Percentiles rank a stretch among this genome's conserved stretches.
Evolutionary conservation across 768 basidiomycete genomes (phyloP).

Genomic region (Leucocoprinus sp.): DNA sequence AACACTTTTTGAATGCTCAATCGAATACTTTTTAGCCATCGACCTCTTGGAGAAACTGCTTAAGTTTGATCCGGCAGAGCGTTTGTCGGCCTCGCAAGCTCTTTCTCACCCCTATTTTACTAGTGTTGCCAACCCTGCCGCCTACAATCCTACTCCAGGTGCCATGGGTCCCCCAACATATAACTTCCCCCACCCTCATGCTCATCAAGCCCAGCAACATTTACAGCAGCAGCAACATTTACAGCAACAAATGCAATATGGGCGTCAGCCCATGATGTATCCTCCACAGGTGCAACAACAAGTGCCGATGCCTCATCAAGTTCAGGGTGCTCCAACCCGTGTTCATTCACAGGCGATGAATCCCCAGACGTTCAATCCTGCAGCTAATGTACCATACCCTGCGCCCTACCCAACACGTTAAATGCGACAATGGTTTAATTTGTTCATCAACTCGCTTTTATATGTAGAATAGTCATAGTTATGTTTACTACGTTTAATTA

Average conservation of each 20-base stretch:
- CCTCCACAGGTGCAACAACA: conserved; percentile 20
- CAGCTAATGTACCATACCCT: conserved; percentile 11
- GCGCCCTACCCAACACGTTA: conserved; percentile 12
- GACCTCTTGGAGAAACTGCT: conserved; percentile 91
- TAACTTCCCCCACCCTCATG: conserved; percentile 59
- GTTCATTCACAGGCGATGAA: conserved; percentile 11
- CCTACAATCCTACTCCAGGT: conserved; percentile 39
- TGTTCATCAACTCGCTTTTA: not conserved
- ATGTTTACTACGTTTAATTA: not conserved
- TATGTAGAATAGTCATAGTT: not conserved
- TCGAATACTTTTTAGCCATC: conserved; percentile 47
- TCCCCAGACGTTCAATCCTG: conserved; percentile 11
- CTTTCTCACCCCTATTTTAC: conserved; percentile 91
- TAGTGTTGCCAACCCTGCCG: conserved; percentile 34
- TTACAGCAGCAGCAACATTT: conserved; percentile 33
- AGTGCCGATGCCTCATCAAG: conserved; percentile 14
- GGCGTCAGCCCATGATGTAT: conserved; percentile 11
- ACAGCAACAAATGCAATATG: conserved; percentile 23
- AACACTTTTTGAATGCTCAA: not conserved
- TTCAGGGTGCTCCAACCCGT: conserved; percentile 7
- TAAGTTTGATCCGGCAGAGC: conserved; percentile 91
- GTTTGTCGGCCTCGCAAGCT: conserved; percentile 87
- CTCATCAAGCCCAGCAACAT: conserved; percentile 44
- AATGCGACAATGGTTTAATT: not conserved
- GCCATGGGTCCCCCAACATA: conserved; percentile 63